Conservation (phyloP, 345 rosid species). For the Citrus hindsii region DNA sequence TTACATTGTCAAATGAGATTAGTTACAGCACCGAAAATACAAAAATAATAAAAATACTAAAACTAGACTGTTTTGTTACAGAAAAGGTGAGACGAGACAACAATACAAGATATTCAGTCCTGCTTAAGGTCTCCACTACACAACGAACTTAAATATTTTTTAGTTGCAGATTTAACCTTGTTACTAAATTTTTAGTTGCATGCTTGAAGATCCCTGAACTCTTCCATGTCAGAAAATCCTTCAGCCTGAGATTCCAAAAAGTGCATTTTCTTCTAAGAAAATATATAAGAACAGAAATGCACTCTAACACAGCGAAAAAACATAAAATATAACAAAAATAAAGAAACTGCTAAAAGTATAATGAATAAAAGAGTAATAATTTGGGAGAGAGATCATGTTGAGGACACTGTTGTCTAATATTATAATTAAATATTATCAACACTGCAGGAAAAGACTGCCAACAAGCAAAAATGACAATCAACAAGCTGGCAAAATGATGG, state of each 20-base stretch:
- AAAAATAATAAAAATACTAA: not conserved
- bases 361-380: not conserved
- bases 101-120: not conserved
- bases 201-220: slow-evolving; percentile 52
- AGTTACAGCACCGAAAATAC: not conserved
- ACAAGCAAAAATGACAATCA: not conserved
- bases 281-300: too few species aligned
- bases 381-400: not conserved
- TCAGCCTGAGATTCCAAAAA: too few species aligned
- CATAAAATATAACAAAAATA: not conserved
- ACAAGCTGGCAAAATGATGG: not conserved
- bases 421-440: not conserved
- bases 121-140: not conserved
- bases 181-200: slow-evolving; percentile 18
- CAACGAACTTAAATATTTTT: not conserved
- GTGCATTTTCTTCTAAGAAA: too few species aligned
- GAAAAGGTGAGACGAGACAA: not conserved
- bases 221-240: slow-evolving; percentile 37
- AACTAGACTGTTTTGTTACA: not conserved
- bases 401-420: not conserved
- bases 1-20: not conserved
- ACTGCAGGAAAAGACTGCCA: not conserved
- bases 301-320: too few species aligned
- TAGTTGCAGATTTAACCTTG: not conserved
- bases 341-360: not conserved